A percentile compares a stretch with the other conserved stretches of the same genome.
These are phyloP conservation scores for Schizothecium vesticola DNA, from an alignment of 495 filamentous ascomycete species.

Conservation along the genomic window DNA sequence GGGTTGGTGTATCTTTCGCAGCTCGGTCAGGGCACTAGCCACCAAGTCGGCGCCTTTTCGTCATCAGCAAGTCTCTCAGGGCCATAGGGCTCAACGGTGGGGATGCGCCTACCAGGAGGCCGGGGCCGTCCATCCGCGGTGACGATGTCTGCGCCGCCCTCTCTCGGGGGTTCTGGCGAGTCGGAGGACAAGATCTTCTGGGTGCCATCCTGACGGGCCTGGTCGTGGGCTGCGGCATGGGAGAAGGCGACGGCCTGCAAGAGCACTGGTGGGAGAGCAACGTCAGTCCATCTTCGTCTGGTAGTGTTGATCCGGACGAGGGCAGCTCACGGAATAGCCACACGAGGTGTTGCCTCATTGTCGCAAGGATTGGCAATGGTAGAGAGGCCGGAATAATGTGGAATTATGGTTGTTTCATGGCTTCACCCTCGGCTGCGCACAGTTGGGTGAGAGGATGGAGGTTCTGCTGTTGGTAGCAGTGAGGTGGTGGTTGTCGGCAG, in stretches of 20 bases:
- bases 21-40: constrained; percentile 36
- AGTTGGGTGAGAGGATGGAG: background rate
- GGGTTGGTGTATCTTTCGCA: constrained; percentile 39
- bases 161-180: constrained; percentile 21
- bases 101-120: constrained; percentile 23
- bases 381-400: background rate
- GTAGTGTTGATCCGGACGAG: background rate
- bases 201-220: constrained; percentile 24
- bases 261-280: constrained; percentile 34
- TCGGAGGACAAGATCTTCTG: constrained; percentile 20
- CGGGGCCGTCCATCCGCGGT: constrained; percentile 13
- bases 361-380: constrained; percentile 20
- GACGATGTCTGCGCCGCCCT: constrained; percentile 27
- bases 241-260: constrained; percentile 38
- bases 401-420: constrained; percentile 22
- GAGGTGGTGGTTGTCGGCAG: background rate
- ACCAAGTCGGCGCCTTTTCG: constrained; percentile 40
- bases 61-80: constrained; percentile 8
- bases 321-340: constrained; percentile 38
- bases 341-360: constrained; percentile 38
- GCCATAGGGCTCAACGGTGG: background rate
- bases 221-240: constrained; percentile 30
- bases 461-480: background rate
- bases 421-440: background rate
- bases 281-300: constrained; percentile 18